Base-by-base conservation (phyloP, 116 monocot species). In the Zostera marina region DNA sequence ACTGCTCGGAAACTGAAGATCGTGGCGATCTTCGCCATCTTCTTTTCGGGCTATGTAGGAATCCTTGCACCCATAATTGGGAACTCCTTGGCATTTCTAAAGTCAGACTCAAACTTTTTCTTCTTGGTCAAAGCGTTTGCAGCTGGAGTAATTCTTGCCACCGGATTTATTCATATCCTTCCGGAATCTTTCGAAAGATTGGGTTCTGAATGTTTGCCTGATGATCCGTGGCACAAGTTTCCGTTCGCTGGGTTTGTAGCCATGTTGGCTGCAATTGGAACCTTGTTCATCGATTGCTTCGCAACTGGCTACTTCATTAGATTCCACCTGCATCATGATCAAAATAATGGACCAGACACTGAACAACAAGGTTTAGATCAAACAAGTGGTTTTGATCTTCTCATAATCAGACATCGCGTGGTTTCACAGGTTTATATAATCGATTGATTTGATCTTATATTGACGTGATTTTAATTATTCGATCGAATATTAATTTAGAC, bases 71-170 rank as follows among this genome's bases (percentile, higher is more conserved):
- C 90, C 0, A 67, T 90, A 10, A n/a, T 81, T 19, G 72, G 77
- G 3, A 52, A 74, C 9, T 64, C 66, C 0, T n/a, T 89, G 42
- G 59, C 84, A 7, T 49, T 68, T 3, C 71, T 89, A 32, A 47
- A 61, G 10, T 75, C 80, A 9, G 90, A 84, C 43, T 20, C 56
- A 23, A 54, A 59, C 53, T 19, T 72, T 9, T 90, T 90, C 72
- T 68, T 74, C 48, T n/a, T 73, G 21, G 64, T 84, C 41, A 90
- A 84, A 53, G 74, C 90, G 9, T 90, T 90, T 60, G 81, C 90
- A 8, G 75, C 90, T n/a, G 90, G 90, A 1, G 81, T 84, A 9
- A 90, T 90, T 53, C 72, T 90, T 9, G 68, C 79, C 24, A 90
- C 90, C 2, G 84, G 81, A 10, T 62, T 78, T 66, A 63, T 90